phyloP scores from a whole-genome alignment of 345 rosid species.

The Erysimum cheiranthoides region DNA sequence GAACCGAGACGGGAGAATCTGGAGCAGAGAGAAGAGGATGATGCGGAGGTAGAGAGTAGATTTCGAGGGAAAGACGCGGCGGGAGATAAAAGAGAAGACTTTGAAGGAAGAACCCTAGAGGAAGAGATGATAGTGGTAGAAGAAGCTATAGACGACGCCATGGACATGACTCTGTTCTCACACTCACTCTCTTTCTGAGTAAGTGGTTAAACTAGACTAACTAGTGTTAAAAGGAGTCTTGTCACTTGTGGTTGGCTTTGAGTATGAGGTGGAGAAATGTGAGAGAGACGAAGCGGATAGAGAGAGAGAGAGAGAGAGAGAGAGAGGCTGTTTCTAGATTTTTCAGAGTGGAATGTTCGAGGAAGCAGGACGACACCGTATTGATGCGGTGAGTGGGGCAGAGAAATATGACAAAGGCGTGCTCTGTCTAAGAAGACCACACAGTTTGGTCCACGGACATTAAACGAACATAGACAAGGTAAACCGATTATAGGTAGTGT shows the following conservation, averaged over 20 bases:
- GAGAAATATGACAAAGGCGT: too few species aligned
- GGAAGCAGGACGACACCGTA: not conserved
- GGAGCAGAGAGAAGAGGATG: slow-evolving; percentile 48
- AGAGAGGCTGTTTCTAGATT: not conserved
- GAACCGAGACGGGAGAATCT: slow-evolving; percentile 37
- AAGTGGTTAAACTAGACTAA: too few species aligned
- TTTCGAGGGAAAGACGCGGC: not conserved
- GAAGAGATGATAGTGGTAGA: slow-evolving; percentile 58
- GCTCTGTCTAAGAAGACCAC: not conserved
- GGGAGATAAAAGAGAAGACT: slow-evolving; percentile 42
- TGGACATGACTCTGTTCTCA: slow-evolving; percentile 21
- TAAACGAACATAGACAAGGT: not conserved
- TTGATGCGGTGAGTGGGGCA: not conserved
- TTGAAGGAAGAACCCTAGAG: slow-evolving; percentile 45
- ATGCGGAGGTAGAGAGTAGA: slow-evolving; percentile 39
- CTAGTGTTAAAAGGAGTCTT: not conserved
- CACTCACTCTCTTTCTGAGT: not conserved
- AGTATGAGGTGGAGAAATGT: not conserved
- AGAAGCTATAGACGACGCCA: slow-evolving; percentile 67
- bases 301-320: not conserved
- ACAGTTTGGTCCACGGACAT: not conserved
- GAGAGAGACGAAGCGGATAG: slow-evolving; percentile 1
- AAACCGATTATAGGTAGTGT: not conserved
- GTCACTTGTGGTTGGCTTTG: not conserved
- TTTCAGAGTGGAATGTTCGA: not conserved